Conservation (phyloP, 768 basidiomycete species). For the Tephrocybe sp. region DNA sequence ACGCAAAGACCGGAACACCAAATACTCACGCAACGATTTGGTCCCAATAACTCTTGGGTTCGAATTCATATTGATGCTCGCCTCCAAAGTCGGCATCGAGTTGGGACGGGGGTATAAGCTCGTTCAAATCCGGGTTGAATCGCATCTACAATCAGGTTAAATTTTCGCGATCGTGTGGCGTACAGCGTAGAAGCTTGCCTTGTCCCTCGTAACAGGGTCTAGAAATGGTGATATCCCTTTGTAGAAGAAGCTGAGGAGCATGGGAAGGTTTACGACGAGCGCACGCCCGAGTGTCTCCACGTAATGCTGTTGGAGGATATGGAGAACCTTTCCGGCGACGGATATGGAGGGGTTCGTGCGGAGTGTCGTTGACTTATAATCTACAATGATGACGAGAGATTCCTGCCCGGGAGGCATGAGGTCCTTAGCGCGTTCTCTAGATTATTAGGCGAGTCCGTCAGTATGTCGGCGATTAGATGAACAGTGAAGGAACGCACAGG, state of each 20-base stretch:
- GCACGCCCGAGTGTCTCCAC: conserved; percentile 87
- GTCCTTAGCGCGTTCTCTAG: conserved; percentile 86
- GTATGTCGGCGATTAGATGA: neutral
- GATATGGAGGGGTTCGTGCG: conserved; percentile 84
- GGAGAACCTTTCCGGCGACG: conserved; percentile 74
- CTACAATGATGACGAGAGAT: conserved; percentile 79
- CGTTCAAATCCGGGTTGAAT: conserved; percentile 81
- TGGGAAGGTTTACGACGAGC: conserved; percentile 79
- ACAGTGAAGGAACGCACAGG: conserved; percentile 53
- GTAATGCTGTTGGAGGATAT: conserved; percentile 86
- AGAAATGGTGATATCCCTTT: conserved; percentile 86
- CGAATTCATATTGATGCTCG: conserved; percentile 70
- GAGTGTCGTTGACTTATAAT: conserved; percentile 81
- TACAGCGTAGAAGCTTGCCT: conserved; percentile 45
- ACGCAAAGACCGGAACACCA: too few species aligned
- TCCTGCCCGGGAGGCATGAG: conserved; percentile 86
- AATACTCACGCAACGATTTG: conserved; percentile 64
- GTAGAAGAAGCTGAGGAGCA: conserved; percentile 73
- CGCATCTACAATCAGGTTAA: conserved; percentile 72
- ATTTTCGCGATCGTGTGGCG: too few species aligned
- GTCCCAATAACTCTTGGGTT: conserved; percentile 75
- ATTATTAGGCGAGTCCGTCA: neutral
- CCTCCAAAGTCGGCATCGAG: conserved; percentile 87
- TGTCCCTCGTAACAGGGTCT: conserved; percentile 86
- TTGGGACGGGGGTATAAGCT: conserved; percentile 73